Evolutionary conservation across 2,329 filamentous ascomycete genomes (phyloP), one percentile per base, ranked within the genome.

Genomic region (Colletotrichum gigasporum): DNA sequence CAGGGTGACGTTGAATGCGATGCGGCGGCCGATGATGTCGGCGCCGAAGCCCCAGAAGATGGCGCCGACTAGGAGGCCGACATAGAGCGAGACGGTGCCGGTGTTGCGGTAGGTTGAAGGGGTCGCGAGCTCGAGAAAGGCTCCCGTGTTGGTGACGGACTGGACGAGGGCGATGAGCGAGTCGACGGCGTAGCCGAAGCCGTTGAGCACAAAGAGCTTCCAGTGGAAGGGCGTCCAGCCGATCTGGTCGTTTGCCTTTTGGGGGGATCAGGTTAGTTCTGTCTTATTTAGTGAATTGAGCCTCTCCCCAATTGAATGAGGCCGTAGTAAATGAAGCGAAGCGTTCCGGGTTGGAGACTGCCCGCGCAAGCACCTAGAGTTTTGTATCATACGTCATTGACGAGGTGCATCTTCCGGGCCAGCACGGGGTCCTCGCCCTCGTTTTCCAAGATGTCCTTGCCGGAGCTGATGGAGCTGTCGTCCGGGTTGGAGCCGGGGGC

Each of bases 341-440:
- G 24, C 41, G 12, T 20, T 24, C 14, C 6, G 47, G 12, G 20
- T n/a, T 18, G 24, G 45, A 41, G 30, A 48, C 30, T 26, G 22
- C 18, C 22, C 16, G 5, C 26, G 20, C 16, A 42, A 59, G 51
- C 24, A 32, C 10, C n/a, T 7, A 22, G 35, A 44, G 34, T 52
- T 30, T 35, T 50, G 20, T 44, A 4, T 52, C 84, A 76, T 70
- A 87, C 87, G 74, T 91, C 85, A 72, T 91, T 92, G 64, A 91
- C 84, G 26, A 91, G 79, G 69, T 88, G 83, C 87, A 91, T 91
- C 74, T 91, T 91, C 39, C 83, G 83, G 69, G 86, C 86, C 44
- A 91, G 76, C 1, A 84, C 87, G 4, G 87, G 85, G 71, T 91
- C 88, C 26, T 86, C 76, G 69, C 86, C 81, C 73, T 90, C 85